phyloP scores from a whole-genome alignment of 768 basidiomycete genomes.

The Albatrellus ellisii region DNA sequence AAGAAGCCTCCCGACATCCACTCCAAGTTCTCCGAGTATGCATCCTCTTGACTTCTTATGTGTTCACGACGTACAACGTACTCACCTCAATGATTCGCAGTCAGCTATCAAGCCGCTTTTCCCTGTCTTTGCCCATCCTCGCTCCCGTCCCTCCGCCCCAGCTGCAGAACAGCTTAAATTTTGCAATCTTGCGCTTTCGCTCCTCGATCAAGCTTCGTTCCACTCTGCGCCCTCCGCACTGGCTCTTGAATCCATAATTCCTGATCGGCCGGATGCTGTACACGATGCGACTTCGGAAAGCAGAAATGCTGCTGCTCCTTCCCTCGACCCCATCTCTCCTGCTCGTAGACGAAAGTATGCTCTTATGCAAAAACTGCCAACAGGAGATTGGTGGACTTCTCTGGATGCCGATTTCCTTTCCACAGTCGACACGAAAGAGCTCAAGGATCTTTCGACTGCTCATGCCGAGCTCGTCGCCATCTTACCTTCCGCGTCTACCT shows the following conservation, averaged over 20 bases:
- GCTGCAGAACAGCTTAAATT: constrained; percentile 62
- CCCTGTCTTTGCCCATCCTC: constrained; percentile 54
- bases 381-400: constrained; percentile 71
- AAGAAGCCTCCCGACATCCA: constrained; percentile 37
- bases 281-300: constrained; percentile 9
- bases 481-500: constrained; percentile 37
- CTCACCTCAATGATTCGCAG: constrained; percentile 19
- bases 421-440: constrained; percentile 22
- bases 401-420: constrained; percentile 33
- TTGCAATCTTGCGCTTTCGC: constrained; percentile 57
- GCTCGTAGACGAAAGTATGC: constrained; percentile 44
- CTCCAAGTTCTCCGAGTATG: constrained; percentile 44
- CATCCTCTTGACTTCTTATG: constrained; percentile 9
- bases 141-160: constrained; percentile 47
- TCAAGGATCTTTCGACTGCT: constrained; percentile 43
- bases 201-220: constrained; percentile 59
- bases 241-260: constrained; percentile 31
- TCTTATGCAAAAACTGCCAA: constrained; percentile 66
- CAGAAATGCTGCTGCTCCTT: constrained; percentile 18
- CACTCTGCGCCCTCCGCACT: constrained; percentile 32
- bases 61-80: constrained; percentile 2
- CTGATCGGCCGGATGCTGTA: constrained; percentile 13
- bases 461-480: constrained; percentile 69
- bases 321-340: constrained; percentile 20
- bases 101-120: constrained; percentile 54